Evolutionary conservation across 495 filamentous ascomycete species (phyloP), one percentile per base, ranked within the genome.

Genomic region (Massariosphaeria phaeospora): DNA sequence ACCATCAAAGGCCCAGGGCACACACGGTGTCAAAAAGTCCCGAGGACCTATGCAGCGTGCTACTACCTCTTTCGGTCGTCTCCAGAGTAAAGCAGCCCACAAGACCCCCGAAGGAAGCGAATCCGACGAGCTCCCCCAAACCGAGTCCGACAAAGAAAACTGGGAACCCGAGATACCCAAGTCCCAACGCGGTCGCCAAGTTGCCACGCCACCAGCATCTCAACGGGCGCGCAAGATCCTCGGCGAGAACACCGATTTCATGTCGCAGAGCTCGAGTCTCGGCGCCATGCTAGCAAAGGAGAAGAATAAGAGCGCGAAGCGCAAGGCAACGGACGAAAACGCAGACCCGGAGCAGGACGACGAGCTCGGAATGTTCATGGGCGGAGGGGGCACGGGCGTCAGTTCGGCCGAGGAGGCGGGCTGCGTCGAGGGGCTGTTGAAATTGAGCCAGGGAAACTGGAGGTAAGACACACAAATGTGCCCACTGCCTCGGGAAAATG

Each of bases 71-170:
- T 62, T 83, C n/a, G 86, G 80, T 0, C 76, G 84, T 42, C 66
- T 90, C 23, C 83, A 89, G 67, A 80, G 71, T 41, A 66, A 54
- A 33, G 40, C 47, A 13, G 13, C 21, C 29, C 52, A 55, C 15
- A 47, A 51, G 17, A 18, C 8, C 21, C 21, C 20, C 7, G 41
- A 52, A 25, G 26, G 39, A 10, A 42, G 25, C 24, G 46, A 49
- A 1, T 53, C 50, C 3, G 61, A 63, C n/a, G 38, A 53, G 0
- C 35, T 63, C 40, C 69, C 66, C 57, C 83, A 70, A 55, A 76
- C 83, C 33, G 91, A 95, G 47, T 94, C 88, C 1, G 91, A 96
- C 63, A 96, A 96, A 67, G 91, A 96, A 71, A 96, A 96, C 66
- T 93, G 87, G 88, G 78, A 84, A 42, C 81, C 81, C 73, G 18